phyloP scores from a whole-genome alignment of 768 basidiomycete species.

The Amanita exitialis region DNA sequence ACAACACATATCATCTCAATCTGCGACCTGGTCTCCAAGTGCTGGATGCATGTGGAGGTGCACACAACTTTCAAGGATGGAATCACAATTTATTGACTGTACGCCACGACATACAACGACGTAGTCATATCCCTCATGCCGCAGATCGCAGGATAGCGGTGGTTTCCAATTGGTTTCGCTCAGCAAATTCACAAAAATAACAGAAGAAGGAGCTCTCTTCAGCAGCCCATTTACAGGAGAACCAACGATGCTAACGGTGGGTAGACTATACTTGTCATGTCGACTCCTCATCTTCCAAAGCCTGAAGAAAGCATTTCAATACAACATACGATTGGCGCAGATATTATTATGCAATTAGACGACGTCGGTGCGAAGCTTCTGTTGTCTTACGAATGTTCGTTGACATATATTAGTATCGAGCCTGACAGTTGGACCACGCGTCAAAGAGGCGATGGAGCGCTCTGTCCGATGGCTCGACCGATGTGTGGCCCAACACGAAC shows the following conservation, averaged over 20 bases:
- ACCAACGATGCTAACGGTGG: conserved; percentile 79
- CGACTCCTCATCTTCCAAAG: conserved; percentile 23
- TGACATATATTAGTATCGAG: conserved; percentile 49
- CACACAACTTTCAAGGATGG: conserved; percentile 91
- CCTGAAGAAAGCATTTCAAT: conserved; percentile 89
- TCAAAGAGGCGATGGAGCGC: conserved; percentile 81
- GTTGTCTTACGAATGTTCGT: neutral
- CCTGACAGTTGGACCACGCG: conserved; percentile 69
- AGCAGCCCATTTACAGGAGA: conserved; percentile 80
- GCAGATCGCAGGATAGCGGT: conserved; percentile 59
- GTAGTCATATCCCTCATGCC: neutral
- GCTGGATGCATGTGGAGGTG: conserved; percentile 67
- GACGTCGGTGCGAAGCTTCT: conserved; percentile 54
- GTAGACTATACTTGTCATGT: conserved; percentile 12
- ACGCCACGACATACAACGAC: conserved; percentile 13
- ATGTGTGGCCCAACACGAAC: conserved; percentile 69
- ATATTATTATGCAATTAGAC: conserved; percentile 93
- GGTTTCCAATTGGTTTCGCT: conserved; percentile 85
- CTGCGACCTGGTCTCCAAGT: conserved; percentile 75
- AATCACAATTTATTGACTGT: conserved; percentile 76
- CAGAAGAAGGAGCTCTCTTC: conserved; percentile 84
- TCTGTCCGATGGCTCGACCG: conserved; percentile 87
- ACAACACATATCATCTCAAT: conserved; percentile 87
- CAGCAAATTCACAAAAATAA: conserved; percentile 76
- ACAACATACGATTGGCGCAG: conserved; percentile 84